phyloP scores from a whole-genome alignment of 1,139 yeast genomes.

The Magnusiomyces fungicola region DNA sequence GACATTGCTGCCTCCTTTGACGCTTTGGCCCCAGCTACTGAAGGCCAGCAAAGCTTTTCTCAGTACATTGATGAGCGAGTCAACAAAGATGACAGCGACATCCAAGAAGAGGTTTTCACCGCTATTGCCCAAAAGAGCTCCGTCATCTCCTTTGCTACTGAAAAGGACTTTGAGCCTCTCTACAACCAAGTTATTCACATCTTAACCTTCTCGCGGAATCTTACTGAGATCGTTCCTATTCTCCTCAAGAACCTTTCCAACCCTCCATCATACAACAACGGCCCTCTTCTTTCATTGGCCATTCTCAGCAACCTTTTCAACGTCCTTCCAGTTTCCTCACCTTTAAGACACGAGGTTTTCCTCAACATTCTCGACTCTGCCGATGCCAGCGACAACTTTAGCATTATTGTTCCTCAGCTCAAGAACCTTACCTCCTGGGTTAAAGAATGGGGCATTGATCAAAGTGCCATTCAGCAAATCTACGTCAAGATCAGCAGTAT shows the following conservation, averaged over 20 bases:
- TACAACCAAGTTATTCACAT: constrained; percentile 36
- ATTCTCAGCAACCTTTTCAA: constrained; percentile 38
- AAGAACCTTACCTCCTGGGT: constrained; percentile 35
- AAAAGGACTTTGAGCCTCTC: constrained; percentile 37
- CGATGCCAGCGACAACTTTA: constrained; percentile 28
- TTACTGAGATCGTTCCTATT: constrained; percentile 29
- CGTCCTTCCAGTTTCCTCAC: constrained; percentile 30
- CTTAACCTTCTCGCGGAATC: constrained; percentile 31
- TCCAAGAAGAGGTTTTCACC: constrained; percentile 29
- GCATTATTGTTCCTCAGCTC: constrained; percentile 34
- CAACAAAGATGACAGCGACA: constrained; percentile 22
- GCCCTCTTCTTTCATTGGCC: constrained; percentile 30
- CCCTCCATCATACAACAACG: constrained; percentile 26
- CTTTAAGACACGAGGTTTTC: constrained; percentile 31
- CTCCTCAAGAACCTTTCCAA: constrained; percentile 29
- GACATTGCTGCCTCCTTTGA: constrained; percentile 37
- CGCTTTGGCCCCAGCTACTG: constrained; percentile 26
- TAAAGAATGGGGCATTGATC: constrained; percentile 31
- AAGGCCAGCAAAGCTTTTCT: constrained; percentile 19
- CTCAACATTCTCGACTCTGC: constrained; percentile 32
- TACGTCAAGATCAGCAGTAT: constrained; percentile 27
- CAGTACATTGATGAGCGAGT: constrained; percentile 16
- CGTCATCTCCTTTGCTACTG: constrained; percentile 30
- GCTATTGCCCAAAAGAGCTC: constrained; percentile 30
- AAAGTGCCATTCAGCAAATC: constrained; percentile 25